A percentile compares a stretch with the other conserved stretches of the same genome.
These are phyloP conservation scores for Eucalyptus erythrocorys DNA, from an alignment of 345 rosid species.

Conservation along the genomic window DNA sequence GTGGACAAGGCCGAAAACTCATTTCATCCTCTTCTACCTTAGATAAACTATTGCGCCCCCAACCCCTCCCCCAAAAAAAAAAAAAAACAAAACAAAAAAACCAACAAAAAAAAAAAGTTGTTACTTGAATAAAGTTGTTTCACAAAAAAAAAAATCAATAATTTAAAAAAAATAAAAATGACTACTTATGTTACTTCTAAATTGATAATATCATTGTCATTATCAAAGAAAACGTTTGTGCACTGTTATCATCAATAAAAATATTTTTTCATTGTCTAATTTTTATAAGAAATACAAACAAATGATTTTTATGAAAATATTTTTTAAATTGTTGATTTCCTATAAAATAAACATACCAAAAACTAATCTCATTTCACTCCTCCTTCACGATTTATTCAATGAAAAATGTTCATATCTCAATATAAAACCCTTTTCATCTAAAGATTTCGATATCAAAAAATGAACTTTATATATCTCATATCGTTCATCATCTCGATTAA, in stretches of 20 bases:
- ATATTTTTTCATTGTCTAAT: neutral
- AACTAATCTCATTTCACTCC: neutral
- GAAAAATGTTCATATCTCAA: too few species aligned
- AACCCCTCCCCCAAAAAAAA: too few species aligned
- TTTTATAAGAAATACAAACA: too few species aligned
- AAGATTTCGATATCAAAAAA: too few species aligned
- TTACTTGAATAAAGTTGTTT: neutral
- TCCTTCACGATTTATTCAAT: neutral
- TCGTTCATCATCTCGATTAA: too few species aligned
- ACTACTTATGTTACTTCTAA: neutral
- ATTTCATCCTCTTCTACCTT: neutral
- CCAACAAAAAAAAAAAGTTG: neutral
- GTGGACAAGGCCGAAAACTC: neutral
- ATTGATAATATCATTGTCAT: neutral
- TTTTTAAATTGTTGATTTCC: neutral
- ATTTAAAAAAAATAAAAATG: neutral
- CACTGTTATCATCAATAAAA: too few species aligned
- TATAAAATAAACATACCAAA: fast-evolving
- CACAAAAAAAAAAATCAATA: neutral
- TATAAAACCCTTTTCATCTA: neutral
- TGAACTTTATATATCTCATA: too few species aligned
- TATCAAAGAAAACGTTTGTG: neutral
- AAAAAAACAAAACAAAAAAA: too few species aligned
- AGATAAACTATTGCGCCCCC: too few species aligned
- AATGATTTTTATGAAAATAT: too few species aligned